phyloP scores from a whole-genome alignment of 257 asterid species.

The Rehmannia glutinosa region DNA sequence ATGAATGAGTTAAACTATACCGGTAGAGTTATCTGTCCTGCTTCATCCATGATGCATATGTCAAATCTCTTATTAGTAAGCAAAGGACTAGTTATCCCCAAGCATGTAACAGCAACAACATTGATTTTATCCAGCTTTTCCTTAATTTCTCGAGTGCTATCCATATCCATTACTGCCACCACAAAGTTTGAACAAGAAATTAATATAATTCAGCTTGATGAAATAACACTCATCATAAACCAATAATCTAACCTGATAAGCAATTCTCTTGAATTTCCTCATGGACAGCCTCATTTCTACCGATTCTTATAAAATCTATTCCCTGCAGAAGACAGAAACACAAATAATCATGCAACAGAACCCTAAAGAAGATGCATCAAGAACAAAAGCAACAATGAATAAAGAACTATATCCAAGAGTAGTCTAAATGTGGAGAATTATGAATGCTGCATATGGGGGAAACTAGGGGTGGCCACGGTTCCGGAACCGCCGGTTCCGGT shows the following conservation, averaged over 20 bases:
- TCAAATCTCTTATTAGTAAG: constrained; percentile 83
- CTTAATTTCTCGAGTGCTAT: constrained; percentile 56
- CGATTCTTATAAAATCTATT: constrained; percentile 83
- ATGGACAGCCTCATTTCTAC: constrained; percentile 84
- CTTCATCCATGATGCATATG: constrained; percentile 98
- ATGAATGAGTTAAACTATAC: constrained; percentile 30
- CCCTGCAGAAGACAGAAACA: constrained; percentile 48
- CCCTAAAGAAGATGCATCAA: neutral
- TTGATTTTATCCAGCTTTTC: constrained; percentile 59
- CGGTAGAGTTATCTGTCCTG: constrained; percentile 96
- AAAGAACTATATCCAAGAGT: neutral
- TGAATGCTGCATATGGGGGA: neutral
- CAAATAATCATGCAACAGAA: constrained; percentile 20
- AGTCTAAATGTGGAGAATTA: neutral
- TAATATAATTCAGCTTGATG: constrained; percentile 11
- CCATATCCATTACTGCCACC: constrained; percentile 51
- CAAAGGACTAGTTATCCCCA: constrained; percentile 88
- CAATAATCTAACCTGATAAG: constrained; percentile 56
- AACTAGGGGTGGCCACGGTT: no score
- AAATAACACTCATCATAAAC: constrained; percentile 8
- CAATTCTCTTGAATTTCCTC: constrained; percentile 74
- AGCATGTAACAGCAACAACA: constrained; percentile 93
- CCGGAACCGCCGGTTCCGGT: no score
- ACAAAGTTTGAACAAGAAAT: constrained; percentile 21
- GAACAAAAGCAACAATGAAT: neutral